Percentiles rank a stretch among this genome's conserved stretches.
Evolutionary conservation across 2,329 filamentous ascomycete genomes (phyloP).

Genomic region (Xenoacremonium recifei): DNA sequence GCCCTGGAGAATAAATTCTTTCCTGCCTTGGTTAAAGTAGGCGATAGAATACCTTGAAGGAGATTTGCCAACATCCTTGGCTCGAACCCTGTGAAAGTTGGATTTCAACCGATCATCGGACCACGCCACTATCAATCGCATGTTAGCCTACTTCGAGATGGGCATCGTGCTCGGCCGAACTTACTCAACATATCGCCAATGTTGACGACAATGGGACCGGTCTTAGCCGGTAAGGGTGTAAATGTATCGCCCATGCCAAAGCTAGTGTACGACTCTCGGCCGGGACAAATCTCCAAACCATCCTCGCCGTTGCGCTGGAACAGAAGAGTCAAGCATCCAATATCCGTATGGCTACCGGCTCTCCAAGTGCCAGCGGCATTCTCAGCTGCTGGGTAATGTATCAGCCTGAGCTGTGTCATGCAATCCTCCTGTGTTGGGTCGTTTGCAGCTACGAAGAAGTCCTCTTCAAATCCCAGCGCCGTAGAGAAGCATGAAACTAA

Average conservation of each 20-base stretch:
- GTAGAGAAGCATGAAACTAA: constrained; percentile 46
- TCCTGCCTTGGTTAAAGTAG: constrained; percentile 54
- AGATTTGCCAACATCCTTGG: constrained; percentile 12
- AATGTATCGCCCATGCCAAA: constrained; percentile 50
- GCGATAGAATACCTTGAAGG: constrained; percentile 12
- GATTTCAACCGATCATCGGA: constrained; percentile 55
- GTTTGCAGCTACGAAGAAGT: constrained; percentile 49
- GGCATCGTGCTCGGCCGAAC: background rate
- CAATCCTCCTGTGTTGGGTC: constrained; percentile 41
- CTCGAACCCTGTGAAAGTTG: constrained; percentile 50
- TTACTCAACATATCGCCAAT: constrained; percentile 37
- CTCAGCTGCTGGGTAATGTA: constrained; percentile 43
- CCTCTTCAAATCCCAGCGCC: constrained; percentile 46
- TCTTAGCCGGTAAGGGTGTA: constrained; percentile 47
- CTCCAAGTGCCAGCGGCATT: constrained; percentile 34
- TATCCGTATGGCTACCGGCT: constrained; percentile 53
- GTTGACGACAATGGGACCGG: constrained; percentile 35
- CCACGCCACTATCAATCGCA: constrained; percentile 45
- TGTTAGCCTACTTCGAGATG: background rate
- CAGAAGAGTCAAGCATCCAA: constrained; percentile 50
- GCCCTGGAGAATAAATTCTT: constrained; percentile 47
- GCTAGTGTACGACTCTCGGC: constrained; percentile 46
- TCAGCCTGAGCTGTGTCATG: constrained; percentile 47
- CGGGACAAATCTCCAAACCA: constrained; percentile 52
- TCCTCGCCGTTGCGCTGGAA: constrained; percentile 51